A percentile compares a stretch with the other conserved stretches of the same genome.
Evolutionary conservation across 139 green algal species (phyloP).

Genomic region (Haematococcus lacustris): DNA sequence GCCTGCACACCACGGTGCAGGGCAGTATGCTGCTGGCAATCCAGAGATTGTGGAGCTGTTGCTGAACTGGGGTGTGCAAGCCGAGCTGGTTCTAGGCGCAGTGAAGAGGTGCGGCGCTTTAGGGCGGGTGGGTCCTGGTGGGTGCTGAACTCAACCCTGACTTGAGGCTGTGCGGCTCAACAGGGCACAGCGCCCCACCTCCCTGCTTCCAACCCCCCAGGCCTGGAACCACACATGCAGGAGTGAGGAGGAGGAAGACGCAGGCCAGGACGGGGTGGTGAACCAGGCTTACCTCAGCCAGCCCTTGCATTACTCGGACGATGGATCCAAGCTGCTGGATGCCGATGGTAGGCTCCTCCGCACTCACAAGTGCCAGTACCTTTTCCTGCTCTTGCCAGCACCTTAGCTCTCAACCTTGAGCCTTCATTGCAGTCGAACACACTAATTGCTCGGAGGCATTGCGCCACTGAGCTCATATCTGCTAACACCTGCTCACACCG

Average conservation of each 20-base stretch:
- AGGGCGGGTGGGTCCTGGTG: neutral
- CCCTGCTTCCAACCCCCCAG: neutral
- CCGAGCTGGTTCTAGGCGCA: slow-evolving; percentile 42
- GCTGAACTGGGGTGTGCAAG: slow-evolving; percentile 45
- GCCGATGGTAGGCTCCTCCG: slow-evolving; percentile 60
- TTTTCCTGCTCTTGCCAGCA: too few relatives aligned
- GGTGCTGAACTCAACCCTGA: neutral
- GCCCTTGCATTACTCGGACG: slow-evolving; percentile 42
- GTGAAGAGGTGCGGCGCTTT: slow-evolving; percentile 14
- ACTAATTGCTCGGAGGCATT: too few relatives aligned
- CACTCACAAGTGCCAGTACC: too few relatives aligned
- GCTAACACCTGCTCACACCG: too few relatives aligned
- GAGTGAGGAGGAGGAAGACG: neutral
- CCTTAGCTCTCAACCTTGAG: too few relatives aligned
- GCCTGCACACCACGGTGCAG: slow-evolving; percentile 20
- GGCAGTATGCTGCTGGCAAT: slow-evolving; percentile 57
- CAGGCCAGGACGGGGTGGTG: too few relatives aligned
- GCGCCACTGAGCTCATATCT: too few relatives aligned
- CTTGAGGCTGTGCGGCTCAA: neutral
- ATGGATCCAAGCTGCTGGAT: slow-evolving; percentile 65
- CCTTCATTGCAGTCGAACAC: too few relatives aligned
- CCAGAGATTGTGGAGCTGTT: slow-evolving; percentile 46
- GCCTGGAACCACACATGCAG: neutral
- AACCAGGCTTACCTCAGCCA: slow-evolving; percentile 36
- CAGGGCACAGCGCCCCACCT: neutral